A percentile compares a stretch with the other conserved stretches of the same genome.
These are phyloP conservation scores for Scheffersomyces cryptocercus DNA, from an alignment of 1,139 yeast species.

Conservation along the genomic window DNA sequence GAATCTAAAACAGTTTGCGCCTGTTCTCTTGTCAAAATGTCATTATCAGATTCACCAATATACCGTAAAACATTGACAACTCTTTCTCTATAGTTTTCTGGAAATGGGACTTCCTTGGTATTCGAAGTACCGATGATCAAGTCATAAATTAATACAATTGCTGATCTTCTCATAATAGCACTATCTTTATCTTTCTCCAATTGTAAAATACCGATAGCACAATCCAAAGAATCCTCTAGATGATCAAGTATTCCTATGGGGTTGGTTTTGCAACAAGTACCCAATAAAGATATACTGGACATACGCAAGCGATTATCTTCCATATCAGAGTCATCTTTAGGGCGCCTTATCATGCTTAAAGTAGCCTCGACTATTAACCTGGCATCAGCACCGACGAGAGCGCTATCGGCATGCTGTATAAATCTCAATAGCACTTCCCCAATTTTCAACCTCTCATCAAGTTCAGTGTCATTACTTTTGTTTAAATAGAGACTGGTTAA, in stretches of 20 bases:
- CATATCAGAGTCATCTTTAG: slow-evolving; percentile 24
- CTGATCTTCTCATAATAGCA: slow-evolving; percentile 70
- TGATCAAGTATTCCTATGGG: slow-evolving; percentile 52
- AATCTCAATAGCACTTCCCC: slow-evolving; percentile 79
- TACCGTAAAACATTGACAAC: slow-evolving; percentile 47
- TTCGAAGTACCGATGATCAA: slow-evolving; percentile 49
- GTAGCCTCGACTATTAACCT: slow-evolving; percentile 29
- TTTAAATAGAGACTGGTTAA: slow-evolving; percentile 45
- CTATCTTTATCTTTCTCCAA: slow-evolving; percentile 50
- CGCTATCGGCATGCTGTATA: slow-evolving; percentile 50
- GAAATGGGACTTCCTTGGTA: slow-evolving; percentile 48
- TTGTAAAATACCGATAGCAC: slow-evolving; percentile 71
- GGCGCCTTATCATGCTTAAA: slow-evolving; percentile 40
- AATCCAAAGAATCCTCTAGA: slow-evolving; percentile 64
- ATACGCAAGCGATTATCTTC: slow-evolving; percentile 67
- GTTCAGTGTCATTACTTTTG: slow-evolving; percentile 23
- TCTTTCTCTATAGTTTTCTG: slow-evolving; percentile 45
- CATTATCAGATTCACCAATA: slow-evolving; percentile 49
- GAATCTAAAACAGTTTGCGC: slow-evolving; percentile 45
- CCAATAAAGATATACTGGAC: slow-evolving; percentile 84
- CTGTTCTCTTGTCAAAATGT: slow-evolving; percentile 61
- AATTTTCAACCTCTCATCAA: slow-evolving; percentile 70
- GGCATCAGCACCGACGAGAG: slow-evolving; percentile 45
- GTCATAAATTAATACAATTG: slow-evolving; percentile 69
- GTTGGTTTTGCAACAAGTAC: slow-evolving; percentile 61